Conservation (phyloP, 2,329 filamentous ascomycete species). For the Colletotrichum plurivorum region DNA sequence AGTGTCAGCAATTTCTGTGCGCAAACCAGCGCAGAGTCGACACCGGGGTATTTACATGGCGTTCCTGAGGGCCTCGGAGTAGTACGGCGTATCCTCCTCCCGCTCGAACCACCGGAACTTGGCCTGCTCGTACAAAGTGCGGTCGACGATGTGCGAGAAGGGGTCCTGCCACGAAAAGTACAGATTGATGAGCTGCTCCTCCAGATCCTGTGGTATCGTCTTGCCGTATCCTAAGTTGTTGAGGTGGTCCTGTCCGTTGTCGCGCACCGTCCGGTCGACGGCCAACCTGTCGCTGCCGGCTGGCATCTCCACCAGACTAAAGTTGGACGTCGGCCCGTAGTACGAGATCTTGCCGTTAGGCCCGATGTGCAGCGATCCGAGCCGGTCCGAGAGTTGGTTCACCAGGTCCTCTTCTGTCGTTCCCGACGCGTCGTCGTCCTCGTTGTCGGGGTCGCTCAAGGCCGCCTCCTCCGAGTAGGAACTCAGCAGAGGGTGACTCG, state of each 20-base stretch:
- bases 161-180: slow-evolving; percentile 47
- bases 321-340: slow-evolving; percentile 47
- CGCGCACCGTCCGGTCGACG: slow-evolving; percentile 45
- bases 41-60: slow-evolving; percentile 43
- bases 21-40: no score
- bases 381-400: slow-evolving; percentile 46
- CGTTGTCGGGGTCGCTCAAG: slow-evolving; percentile 41
- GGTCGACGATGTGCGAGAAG: slow-evolving; percentile 45
- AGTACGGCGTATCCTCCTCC: slow-evolving; percentile 45
- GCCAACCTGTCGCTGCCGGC: slow-evolving; percentile 42
- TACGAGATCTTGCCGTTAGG: slow-evolving; percentile 44
- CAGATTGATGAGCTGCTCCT: slow-evolving; percentile 42
- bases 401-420: slow-evolving; percentile 42
- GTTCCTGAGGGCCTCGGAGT: slow-evolving; percentile 47
- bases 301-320: slow-evolving; percentile 46
- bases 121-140: slow-evolving; percentile 43
- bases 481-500: slow-evolving; percentile 10
- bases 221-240: slow-evolving; percentile 44
- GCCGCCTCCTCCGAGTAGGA: slow-evolving; percentile 25
- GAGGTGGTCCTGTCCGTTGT: slow-evolving; percentile 45
- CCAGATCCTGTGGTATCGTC: slow-evolving; percentile 33
- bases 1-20: neutral
- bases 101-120: slow-evolving; percentile 24
- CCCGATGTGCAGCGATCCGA: slow-evolving; percentile 45
- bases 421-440: slow-evolving; percentile 27